Evolutionary conservation across 2,329 filamentous ascomycete genomes (phyloP).

Genomic region (Diplodia corticola): DNA sequence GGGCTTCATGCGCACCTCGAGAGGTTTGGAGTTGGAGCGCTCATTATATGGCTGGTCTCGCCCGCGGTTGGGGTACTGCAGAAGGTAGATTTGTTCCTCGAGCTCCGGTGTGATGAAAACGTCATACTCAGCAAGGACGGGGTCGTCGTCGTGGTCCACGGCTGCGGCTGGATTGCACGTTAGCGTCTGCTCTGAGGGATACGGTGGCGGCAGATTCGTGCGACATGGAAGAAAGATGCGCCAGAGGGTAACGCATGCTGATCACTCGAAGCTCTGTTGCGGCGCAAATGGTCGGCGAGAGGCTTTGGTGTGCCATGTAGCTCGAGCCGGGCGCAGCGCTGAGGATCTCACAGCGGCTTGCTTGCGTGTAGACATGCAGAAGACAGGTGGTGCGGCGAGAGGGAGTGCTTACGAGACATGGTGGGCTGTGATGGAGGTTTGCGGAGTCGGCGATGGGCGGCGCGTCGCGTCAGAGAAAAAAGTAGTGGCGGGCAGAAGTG

Average conservation of each 20-base stretch:
- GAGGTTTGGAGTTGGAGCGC: slow-evolving; percentile 57
- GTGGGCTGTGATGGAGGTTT: slow-evolving; percentile 24
- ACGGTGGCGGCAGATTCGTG: background rate
- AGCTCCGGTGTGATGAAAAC: slow-evolving; percentile 83
- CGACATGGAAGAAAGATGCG: background rate
- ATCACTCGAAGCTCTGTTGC: background rate
- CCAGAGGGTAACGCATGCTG: background rate
- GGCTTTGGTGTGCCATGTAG: background rate
- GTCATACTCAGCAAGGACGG: slow-evolving; percentile 64
- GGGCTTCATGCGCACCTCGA: slow-evolving; percentile 79
- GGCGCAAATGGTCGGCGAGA: background rate
- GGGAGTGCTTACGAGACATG: slow-evolving; percentile 33
- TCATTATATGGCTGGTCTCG: slow-evolving; percentile 64
- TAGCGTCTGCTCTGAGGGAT: background rate
- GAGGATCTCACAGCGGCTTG: background rate
- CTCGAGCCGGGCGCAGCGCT: background rate
- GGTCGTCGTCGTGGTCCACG: slow-evolving; percentile 43
- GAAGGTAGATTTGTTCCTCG: slow-evolving; percentile 60
- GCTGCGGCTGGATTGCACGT: background rate
- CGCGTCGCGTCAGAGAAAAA: slow-evolving; percentile 17
- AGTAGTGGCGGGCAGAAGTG: slow-evolving; percentile 7
- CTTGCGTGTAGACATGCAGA: background rate
- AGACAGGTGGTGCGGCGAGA: slow-evolving; percentile 17
- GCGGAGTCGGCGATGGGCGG: slow-evolving; percentile 26
- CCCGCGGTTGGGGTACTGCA: slow-evolving; percentile 84